Evolutionary conservation across 495 filamentous ascomycete genomes (phyloP).

Genomic region (Penicillium psychrofluorescens): DNA sequence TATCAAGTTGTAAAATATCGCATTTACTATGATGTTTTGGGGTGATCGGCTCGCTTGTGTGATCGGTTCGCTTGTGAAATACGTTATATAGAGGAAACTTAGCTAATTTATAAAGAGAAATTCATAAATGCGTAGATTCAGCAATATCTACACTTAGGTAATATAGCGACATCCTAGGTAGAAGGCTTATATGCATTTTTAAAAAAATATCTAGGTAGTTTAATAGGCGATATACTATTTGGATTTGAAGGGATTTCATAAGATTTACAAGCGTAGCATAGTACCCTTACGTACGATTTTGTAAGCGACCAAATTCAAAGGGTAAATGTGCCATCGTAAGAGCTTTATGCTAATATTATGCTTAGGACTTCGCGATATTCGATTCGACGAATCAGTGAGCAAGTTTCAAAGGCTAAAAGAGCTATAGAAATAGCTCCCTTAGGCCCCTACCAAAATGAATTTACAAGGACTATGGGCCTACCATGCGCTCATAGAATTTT

Average conservation of each 20-base stretch:
- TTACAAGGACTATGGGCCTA: neutral
- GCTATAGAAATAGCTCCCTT: neutral
- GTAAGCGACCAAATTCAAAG: neutral
- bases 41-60: too few relatives aligned
- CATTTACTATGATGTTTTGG: too few relatives aligned
- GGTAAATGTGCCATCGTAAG: neutral
- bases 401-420: neutral
- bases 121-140: neutral
- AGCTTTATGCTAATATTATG: neutral
- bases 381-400: neutral
- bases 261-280: neutral
- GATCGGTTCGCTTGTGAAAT: too few relatives aligned
- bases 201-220: neutral
- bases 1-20: too few relatives aligned
- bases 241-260: neutral
- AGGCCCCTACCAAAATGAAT: neutral
- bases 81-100: neutral
- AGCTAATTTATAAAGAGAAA: neutral
- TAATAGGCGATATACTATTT: neutral
- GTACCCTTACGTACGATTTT: neutral
- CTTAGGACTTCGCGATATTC: neutral
- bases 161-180: neutral
- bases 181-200: neutral
- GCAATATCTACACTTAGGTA: neutral
- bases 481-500: neutral